These are phyloP conservation scores for Pestalotiopsis sp. DNA, from an alignment of 2,329 filamentous ascomycete genomes.

Conservation along the genomic window DNA sequence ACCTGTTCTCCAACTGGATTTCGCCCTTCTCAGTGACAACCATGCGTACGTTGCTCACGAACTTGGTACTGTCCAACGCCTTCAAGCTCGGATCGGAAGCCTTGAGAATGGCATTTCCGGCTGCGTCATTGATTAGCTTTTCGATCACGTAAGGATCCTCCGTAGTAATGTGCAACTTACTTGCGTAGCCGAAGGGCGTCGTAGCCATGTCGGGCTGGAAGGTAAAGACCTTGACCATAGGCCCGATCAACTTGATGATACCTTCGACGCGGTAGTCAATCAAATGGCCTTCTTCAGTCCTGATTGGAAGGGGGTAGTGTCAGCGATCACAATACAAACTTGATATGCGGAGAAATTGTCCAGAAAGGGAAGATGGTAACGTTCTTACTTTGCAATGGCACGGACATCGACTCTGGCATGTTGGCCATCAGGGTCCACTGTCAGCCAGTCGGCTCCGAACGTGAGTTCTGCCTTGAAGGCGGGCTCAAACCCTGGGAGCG, in stretches of 20 bases:
- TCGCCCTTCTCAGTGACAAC: slow-evolving; percentile 10
- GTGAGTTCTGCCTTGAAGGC: slow-evolving; percentile 19
- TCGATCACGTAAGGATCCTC: background rate
- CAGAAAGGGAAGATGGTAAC: no score
- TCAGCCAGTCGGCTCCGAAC: slow-evolving; percentile 19
- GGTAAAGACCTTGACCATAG: slow-evolving; percentile 13
- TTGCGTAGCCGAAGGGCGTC: slow-evolving; percentile 13
- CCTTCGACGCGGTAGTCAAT: slow-evolving; percentile 16
- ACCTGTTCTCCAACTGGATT: no score
- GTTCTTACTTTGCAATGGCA: slow-evolving; percentile 14
- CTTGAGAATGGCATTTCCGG: slow-evolving; percentile 12
- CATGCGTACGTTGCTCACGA: slow-evolving; percentile 14
- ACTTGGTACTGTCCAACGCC: slow-evolving; percentile 14
- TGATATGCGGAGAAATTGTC: background rate
- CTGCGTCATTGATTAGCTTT: slow-evolving; percentile 1
- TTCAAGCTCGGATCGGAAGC: slow-evolving; percentile 15
- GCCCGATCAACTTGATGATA: slow-evolving; percentile 14
- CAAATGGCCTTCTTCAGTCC: slow-evolving; percentile 15
- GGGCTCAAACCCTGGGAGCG: slow-evolving; percentile 19
- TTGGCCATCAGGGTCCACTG: slow-evolving; percentile 15
- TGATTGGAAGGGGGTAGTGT: slow-evolving; percentile 2
- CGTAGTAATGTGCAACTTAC: background rate
- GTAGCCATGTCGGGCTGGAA: slow-evolving; percentile 15
- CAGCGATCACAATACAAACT: background rate
- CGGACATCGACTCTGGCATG: slow-evolving; percentile 15